These are phyloP conservation scores for Candida sithepensis DNA, from an alignment of 805 yeast species.

Conservation along the genomic window DNA sequence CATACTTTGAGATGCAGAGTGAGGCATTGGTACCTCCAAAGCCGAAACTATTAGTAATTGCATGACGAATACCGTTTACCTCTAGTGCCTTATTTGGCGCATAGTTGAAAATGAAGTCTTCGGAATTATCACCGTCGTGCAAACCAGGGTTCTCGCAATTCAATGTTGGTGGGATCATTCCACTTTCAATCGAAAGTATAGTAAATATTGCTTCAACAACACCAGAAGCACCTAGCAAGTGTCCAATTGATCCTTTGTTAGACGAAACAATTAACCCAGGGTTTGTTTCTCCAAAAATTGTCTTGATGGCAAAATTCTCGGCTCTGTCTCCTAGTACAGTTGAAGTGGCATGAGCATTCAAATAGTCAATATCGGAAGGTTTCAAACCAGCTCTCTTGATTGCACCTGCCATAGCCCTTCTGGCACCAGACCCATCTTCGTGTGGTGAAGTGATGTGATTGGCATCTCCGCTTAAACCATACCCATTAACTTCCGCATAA, in stretches of 20 bases:
- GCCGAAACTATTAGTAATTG: constrained; percentile 88
- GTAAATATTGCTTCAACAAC: constrained; percentile 87
- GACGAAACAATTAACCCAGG: constrained; percentile 59
- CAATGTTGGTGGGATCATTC: constrained; percentile 72
- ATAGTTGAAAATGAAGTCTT: constrained; percentile 51
- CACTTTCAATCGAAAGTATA: constrained; percentile 55
- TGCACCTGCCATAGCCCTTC: constrained; percentile 77
- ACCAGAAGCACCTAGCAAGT: constrained; percentile 94
- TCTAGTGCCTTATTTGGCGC: constrained; percentile 45
- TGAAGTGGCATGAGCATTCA: constrained; percentile 97
- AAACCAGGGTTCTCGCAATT: constrained; percentile 58
- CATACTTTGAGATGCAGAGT: constrained; percentile 45
- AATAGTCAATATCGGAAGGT: constrained; percentile 57
- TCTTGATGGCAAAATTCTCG: constrained; percentile 71
- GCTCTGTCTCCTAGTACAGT: constrained; percentile 87
- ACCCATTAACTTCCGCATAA: constrained; percentile 80
- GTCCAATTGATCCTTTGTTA: constrained; percentile 92
- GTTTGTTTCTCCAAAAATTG: constrained; percentile 41
- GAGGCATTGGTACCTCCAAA: constrained; percentile 96
- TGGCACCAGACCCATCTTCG: constrained; percentile 80
- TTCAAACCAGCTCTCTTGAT: constrained; percentile 46
- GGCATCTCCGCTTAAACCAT: constrained; percentile 91
- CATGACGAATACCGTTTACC: constrained; percentile 44
- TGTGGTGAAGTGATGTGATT: constrained; percentile 90
- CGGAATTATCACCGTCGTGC: constrained; percentile 40